phyloP scores from a whole-genome alignment of 768 basidiomycete genomes.

The Suillus sp. region DNA sequence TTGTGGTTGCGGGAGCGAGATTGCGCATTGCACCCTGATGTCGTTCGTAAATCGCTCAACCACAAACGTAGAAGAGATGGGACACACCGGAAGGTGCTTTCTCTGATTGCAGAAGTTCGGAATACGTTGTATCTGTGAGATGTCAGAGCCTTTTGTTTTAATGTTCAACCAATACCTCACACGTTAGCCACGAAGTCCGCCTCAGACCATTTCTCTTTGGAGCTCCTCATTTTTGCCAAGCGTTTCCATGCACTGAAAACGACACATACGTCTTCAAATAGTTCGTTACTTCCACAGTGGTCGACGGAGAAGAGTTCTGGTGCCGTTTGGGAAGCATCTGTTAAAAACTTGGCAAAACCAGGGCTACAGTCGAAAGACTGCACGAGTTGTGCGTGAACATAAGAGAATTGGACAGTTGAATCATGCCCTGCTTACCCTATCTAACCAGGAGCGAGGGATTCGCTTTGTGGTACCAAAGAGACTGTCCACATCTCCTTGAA shows the following conservation, averaged over 20 bases:
- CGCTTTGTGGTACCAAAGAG: constrained; percentile 41
- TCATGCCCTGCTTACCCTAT: constrained; percentile 33
- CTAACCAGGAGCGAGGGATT: constrained; percentile 46
- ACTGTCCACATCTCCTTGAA: constrained; percentile 37
- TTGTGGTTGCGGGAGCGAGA: constrained; percentile 51
- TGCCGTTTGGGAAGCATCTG: constrained; percentile 34
- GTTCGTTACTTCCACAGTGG: constrained; percentile 20
- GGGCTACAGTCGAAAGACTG: constrained; percentile 7
- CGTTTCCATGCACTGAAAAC: constrained; percentile 50
- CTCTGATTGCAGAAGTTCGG: constrained; percentile 45
- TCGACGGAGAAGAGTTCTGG: constrained; percentile 43
- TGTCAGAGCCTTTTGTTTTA: neutral
- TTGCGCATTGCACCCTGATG: constrained; percentile 48
- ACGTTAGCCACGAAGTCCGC: constrained; percentile 58
- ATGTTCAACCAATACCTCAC: constrained; percentile 34
- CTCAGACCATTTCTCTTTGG: constrained; percentile 52
- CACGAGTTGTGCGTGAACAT: neutral
- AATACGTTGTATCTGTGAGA: constrained; percentile 47
- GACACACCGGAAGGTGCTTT: constrained; percentile 46
- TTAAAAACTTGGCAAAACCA: constrained; percentile 23
- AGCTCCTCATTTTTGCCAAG: constrained; percentile 44
- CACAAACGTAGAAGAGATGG: neutral
- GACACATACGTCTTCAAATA: constrained; percentile 40
- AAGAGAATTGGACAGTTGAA: neutral
- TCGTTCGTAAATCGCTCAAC: neutral